These are phyloP conservation scores for Sarocladium brachiariae DNA, from an alignment of 2,329 filamentous ascomycete genomes.

Conservation along the genomic window DNA sequence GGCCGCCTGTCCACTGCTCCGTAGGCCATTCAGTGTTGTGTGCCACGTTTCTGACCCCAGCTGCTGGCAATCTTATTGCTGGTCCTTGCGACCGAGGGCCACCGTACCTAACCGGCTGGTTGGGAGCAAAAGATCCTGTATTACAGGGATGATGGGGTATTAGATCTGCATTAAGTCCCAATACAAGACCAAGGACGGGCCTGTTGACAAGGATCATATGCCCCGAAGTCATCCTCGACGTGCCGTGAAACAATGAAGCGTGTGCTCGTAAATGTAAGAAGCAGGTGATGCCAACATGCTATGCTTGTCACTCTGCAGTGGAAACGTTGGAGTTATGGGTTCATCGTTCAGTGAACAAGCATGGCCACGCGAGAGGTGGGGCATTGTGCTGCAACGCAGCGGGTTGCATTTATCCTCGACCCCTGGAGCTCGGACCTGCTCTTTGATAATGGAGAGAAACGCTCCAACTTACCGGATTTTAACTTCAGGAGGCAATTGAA, in stretches of 20 bases:
- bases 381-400: constrained; percentile 6
- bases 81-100: not conserved
- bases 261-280: too few relatives aligned
- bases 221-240: too few relatives aligned
- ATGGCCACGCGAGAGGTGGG: constrained; percentile 7
- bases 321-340: too few relatives aligned
- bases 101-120: not conserved
- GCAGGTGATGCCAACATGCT: too few relatives aligned
- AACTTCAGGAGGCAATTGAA: not conserved
- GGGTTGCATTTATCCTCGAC: constrained; percentile 6
- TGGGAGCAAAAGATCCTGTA: constrained; percentile 7
- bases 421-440: not conserved
- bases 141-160: not conserved
- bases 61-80: not conserved
- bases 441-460: not conserved
- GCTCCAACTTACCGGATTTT: not conserved
- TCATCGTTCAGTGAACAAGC: too few relatives aligned
- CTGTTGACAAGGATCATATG: too few relatives aligned
- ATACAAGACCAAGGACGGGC: not conserved
- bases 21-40: not conserved
- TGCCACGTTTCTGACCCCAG: constrained; percentile 6
- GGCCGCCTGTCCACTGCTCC: not conserved
- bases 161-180: not conserved
- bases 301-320: too few relatives aligned
- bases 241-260: too few relatives aligned